These are phyloP conservation scores for Davidsoniella australis DNA, from an alignment of 2,329 filamentous ascomycete genomes.

Conservation along the genomic window DNA sequence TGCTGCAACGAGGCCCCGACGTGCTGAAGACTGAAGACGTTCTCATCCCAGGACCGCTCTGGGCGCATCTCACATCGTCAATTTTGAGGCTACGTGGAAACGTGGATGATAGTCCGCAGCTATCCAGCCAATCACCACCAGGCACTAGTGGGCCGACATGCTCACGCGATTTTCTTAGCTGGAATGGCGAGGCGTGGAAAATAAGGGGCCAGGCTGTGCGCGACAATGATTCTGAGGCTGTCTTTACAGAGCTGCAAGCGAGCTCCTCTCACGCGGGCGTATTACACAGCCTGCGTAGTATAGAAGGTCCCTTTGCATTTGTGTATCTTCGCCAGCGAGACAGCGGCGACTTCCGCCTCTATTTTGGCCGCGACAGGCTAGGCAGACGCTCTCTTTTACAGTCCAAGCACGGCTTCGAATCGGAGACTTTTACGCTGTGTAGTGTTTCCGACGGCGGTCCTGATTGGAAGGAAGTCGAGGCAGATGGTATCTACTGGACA, in stretches of 20 bases:
- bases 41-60: background rate
- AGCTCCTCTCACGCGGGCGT: constrained; percentile 22
- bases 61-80: background rate
- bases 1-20: constrained; percentile 4
- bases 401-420: constrained; percentile 21
- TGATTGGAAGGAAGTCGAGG: constrained; percentile 65
- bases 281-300: constrained; percentile 36
- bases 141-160: background rate
- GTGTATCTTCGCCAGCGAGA: constrained; percentile 52
- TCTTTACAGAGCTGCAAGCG: constrained; percentile 41
- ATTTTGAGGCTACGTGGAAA: constrained; percentile 1
- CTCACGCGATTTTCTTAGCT: constrained; percentile 43
- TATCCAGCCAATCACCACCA: background rate
- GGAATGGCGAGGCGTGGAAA: constrained; percentile 95
- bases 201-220: constrained; percentile 38
- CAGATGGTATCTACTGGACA: constrained; percentile 62
- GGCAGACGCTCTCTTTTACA: constrained; percentile 69
- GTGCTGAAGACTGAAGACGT: background rate
- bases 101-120: background rate
- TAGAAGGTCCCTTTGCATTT: constrained; percentile 80
- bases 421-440: constrained; percentile 40
- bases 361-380: constrained; percentile 73
- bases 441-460: constrained; percentile 45
- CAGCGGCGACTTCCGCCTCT: constrained; percentile 36
- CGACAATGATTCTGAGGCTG: constrained; percentile 61